These are phyloP conservation scores for Alloteropsis angusta DNA, from an alignment of 202 grass and related monocot genomes.

Conservation along the genomic window DNA sequence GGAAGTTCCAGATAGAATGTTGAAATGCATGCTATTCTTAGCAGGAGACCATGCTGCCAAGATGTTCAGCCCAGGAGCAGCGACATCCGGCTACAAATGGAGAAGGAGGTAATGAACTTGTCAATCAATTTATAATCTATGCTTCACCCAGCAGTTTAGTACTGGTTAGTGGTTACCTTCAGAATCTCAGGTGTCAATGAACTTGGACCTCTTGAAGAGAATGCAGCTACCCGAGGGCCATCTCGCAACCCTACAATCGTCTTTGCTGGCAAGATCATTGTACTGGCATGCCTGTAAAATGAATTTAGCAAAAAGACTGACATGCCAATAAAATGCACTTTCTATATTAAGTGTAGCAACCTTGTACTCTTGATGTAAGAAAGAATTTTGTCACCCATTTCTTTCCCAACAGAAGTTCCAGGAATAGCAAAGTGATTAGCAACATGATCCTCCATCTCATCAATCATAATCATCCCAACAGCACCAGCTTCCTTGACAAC, in stretches of 20 bases:
- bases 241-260: conserved; percentile 26
- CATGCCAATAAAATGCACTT: neutral
- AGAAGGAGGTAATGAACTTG: neutral
- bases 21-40: conserved; percentile 47
- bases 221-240: conserved; percentile 49
- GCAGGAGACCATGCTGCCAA: conserved; percentile 71
- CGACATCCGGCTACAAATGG: conserved; percentile 50
- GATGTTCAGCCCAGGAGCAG: conserved; percentile 71
- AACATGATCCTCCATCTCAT: conserved; percentile 58
- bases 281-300: conserved; percentile 39
- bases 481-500: conserved; percentile 61
- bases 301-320: neutral
- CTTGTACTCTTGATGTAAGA: conserved; percentile 48
- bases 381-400: conserved; percentile 39
- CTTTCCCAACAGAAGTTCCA: conserved; percentile 42
- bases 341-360: conserved; percentile 13
- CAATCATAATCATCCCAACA: conserved; percentile 71
- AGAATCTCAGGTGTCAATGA: conserved; percentile 67
- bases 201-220: conserved; percentile 85
- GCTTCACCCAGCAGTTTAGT: neutral
- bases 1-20: conserved; percentile 75
- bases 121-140: neutral
- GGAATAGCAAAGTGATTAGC: conserved; percentile 59
- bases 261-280: conserved; percentile 59
- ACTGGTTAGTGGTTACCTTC: conserved; percentile 32